These are phyloP conservation scores for Cladorrhinum samala DNA, from an alignment of 495 filamentous ascomycete genomes.

Conservation along the genomic window DNA sequence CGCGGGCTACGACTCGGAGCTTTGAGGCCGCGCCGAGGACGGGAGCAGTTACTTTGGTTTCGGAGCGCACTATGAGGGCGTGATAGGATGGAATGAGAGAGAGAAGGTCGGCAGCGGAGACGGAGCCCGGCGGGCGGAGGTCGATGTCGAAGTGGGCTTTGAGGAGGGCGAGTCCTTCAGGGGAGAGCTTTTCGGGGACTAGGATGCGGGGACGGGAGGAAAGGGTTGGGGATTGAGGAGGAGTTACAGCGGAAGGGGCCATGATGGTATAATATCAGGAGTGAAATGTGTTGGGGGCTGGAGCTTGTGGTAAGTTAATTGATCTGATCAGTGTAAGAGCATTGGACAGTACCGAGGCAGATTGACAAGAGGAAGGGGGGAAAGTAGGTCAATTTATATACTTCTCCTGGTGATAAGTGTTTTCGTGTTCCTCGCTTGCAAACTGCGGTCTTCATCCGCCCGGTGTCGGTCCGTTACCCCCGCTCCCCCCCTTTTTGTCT, in stretches of 20 bases:
- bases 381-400: too few relatives aligned
- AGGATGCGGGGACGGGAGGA: constrained; percentile 44
- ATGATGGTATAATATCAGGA: constrained; percentile 16
- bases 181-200: constrained; percentile 67
- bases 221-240: constrained; percentile 8
- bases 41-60: constrained; percentile 60
- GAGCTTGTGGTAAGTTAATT: background rate
- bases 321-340: too few relatives aligned
- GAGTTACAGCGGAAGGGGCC: constrained; percentile 30
- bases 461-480: too few relatives aligned
- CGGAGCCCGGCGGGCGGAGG: constrained; percentile 45
- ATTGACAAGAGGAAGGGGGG: too few relatives aligned
- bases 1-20: constrained; percentile 65
- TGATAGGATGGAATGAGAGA: constrained; percentile 56
- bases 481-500: too few relatives aligned
- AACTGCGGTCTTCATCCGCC: too few relatives aligned
- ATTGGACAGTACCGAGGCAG: too few relatives aligned
- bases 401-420: too few relatives aligned
- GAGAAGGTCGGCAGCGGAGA: constrained; percentile 51
- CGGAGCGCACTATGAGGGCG: constrained; percentile 63
- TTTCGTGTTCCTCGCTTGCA: too few relatives aligned
- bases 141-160: constrained; percentile 52
- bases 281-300: background rate
- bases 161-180: constrained; percentile 60
- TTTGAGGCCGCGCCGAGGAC: constrained; percentile 53